These are phyloP conservation scores for Cicer bijugum DNA, from an alignment of 306 rosid genomes.

Conservation along the genomic window DNA sequence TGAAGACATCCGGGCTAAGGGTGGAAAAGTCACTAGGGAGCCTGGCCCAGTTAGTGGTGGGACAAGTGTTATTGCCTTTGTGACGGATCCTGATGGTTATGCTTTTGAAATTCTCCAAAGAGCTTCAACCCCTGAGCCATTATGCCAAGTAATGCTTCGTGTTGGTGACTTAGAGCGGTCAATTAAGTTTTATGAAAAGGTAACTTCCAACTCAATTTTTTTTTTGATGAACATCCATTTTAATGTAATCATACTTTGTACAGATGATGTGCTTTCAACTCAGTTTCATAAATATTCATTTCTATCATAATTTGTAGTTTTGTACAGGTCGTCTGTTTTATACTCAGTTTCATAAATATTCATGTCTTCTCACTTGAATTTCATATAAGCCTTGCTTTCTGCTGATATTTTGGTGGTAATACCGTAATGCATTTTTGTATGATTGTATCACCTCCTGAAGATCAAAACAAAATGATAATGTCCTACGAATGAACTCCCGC, in stretches of 20 bases:
- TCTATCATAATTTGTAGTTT: neutral
- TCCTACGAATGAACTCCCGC: neutral
- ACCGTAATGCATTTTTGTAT: neutral
- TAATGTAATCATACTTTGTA: neutral
- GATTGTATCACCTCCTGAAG: slow-evolving; percentile 21
- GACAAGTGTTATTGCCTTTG: slow-evolving; percentile 69
- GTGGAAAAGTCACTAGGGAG: slow-evolving; percentile 81
- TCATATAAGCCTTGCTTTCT: slow-evolving; percentile 31
- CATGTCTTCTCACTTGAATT: neutral
- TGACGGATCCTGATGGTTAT: slow-evolving; percentile 96
- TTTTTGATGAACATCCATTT: slow-evolving; percentile 21
- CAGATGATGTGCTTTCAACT: neutral
- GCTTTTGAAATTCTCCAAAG: slow-evolving; percentile 82
- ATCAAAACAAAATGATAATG: neutral
- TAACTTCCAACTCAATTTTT: slow-evolving; percentile 40
- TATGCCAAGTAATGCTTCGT: slow-evolving; percentile 97
- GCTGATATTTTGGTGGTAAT: neutral
- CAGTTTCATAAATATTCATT: slow-evolving; percentile 24
- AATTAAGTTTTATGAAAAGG: slow-evolving; percentile 93
- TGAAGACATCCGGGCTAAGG: slow-evolving; percentile 71
- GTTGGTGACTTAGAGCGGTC: slow-evolving; percentile 91
- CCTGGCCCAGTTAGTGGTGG: slow-evolving; percentile 96
- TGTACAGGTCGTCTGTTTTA: neutral
- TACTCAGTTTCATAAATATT: slow-evolving; percentile 16
- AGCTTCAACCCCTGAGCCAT: slow-evolving; percentile 76